Base-by-base conservation (phyloP, 202 grass and related monocot genomes). In the Sporobolus alterniflorus region DNA sequence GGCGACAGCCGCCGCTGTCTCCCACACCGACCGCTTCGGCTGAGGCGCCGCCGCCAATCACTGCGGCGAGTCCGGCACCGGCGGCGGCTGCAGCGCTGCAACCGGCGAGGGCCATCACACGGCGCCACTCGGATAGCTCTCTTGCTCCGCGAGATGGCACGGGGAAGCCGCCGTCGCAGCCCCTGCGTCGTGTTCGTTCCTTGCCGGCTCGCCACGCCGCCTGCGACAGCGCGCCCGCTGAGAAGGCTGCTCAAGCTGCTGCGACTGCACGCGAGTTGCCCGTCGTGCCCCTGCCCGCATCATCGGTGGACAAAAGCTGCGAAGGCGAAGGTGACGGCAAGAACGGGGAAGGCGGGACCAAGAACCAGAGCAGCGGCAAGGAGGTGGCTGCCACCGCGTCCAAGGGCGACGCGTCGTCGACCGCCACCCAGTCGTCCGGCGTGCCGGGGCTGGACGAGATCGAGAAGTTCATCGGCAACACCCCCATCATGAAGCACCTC, bases 401-500 rank as follows among this genome's bases (percentile, higher is more conserved):
- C 30, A 93, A 95, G 60, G 90, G 10, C 55, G 54, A 2, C n/a
- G 85, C 25, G 13, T 50, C 84, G 82, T 73, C 88, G 75, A 77
- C 83, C 72, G 34, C 20, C 10, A 3, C n/a, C 3, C 54, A 59
- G 55, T 54, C 88, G 87, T 72, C 43, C 6, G 92, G 90, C 30
- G 50, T 85, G 64, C 68, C 76, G 55, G 87, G 84, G 24, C 65
- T 95, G 25, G 92, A 95, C 7, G 96, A 95, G 69, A 83, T 98
- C 20, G 92, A 98, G 82, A 91, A 90, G 74, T 92, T 91, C 86
- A 87, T 95, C 42, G 96, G 96, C 63, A 85, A 90, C 83, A 92
- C 93, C 28, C 92, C 96, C 11, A 92, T 98, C 63, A 70, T 95
- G 79, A 98, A 98, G 84, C 85, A 96, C 78, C 85, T 98, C 2